phyloP scores from a whole-genome alignment of 805 yeast genomes.

The Zygotorulaspora sp. region DNA sequence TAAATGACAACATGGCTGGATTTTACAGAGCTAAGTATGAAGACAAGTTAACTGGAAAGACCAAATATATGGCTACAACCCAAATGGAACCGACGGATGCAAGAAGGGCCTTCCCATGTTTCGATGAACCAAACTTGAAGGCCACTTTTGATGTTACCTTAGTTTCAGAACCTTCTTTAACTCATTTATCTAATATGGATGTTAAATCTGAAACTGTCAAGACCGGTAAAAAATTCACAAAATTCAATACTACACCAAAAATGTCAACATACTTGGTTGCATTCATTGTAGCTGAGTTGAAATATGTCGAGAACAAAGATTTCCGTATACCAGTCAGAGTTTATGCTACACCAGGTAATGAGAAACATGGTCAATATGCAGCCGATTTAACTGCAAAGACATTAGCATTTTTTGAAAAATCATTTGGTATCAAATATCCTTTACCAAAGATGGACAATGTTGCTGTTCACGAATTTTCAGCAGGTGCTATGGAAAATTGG shows the following conservation, averaged over 20 bases:
- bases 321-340: conserved; percentile 75
- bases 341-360: conserved; percentile 75
- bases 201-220: conserved; percentile 45
- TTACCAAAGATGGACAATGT: conserved; percentile 79
- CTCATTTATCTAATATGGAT: conserved; percentile 69
- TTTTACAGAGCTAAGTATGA: conserved; percentile 67
- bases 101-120: conserved; percentile 82
- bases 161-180: conserved; percentile 50
- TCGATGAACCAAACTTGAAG: conserved; percentile 78
- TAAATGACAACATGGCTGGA: conserved; percentile 79
- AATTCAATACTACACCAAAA: conserved; percentile 70
- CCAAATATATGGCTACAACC: conserved; percentile 72
- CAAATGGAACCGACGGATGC: conserved; percentile 88
- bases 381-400: conserved; percentile 74
- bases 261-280: conserved; percentile 87
- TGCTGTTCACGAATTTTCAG: conserved; percentile 77
- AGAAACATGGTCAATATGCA: conserved; percentile 64
- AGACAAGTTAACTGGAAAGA: conserved; percentile 53
- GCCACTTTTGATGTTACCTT: conserved; percentile 65
- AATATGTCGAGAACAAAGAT: conserved; percentile 60
- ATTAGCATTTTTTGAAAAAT: conserved; percentile 63
- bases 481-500: conserved; percentile 90
- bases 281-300: conserved; percentile 75
- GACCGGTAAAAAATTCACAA: conserved; percentile 48
- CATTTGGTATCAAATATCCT: conserved; percentile 72